A percentile compares a stretch with the other conserved stretches of the same genome.
Conservation (phyloP, 1,284 basidiomycete genomes). For the Trichosporon ovoides region DNA sequence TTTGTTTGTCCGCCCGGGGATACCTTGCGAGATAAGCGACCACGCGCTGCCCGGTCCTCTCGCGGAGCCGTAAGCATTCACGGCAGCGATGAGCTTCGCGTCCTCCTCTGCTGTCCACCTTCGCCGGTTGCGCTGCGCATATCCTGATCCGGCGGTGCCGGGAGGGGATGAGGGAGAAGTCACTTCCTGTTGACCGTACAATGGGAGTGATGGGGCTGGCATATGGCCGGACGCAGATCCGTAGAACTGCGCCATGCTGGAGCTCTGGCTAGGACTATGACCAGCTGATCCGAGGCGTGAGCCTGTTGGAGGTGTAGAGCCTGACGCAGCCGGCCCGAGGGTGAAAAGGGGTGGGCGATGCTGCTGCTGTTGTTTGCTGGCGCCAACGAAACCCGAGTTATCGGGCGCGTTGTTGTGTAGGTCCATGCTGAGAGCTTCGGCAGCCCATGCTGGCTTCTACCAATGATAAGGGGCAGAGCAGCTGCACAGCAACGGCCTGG, state of each 20-base stretch:
- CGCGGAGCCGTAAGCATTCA: constrained; percentile 16
- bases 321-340: neutral
- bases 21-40: constrained; percentile 15
- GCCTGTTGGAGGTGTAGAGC: neutral
- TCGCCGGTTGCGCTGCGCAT: constrained; percentile 7
- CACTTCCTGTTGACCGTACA: too few species aligned
- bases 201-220: too few species aligned
- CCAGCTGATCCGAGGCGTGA: too few species aligned
- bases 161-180: neutral
- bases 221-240: too few species aligned
- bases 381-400: neutral
- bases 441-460: neutral
- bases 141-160: neutral
- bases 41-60: constrained; percentile 21
- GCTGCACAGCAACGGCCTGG: neutral
- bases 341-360: neutral
- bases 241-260: too few species aligned
- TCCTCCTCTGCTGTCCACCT: constrained; percentile 24
- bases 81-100: constrained; percentile 17
- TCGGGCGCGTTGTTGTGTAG: neutral
- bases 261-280: too few species aligned
- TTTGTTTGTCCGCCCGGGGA: constrained; percentile 22
- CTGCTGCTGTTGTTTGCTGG: neutral
- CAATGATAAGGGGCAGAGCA: too few species aligned
- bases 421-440: neutral